phyloP scores from a whole-genome alignment of 768 basidiomycete genomes.

The Tylopilus plumbeoviolaceoides region DNA sequence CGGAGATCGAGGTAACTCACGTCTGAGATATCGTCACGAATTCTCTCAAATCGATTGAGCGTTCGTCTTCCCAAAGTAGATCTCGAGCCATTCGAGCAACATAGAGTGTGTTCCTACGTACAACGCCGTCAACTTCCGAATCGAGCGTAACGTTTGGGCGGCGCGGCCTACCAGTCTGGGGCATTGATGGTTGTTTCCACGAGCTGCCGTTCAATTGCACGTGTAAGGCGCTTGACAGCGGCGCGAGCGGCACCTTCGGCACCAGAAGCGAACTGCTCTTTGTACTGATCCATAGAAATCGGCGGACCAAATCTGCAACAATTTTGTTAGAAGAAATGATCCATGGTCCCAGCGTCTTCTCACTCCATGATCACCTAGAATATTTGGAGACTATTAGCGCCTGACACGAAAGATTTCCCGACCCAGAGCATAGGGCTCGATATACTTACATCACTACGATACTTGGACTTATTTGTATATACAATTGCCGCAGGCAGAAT shows the following conservation, averaged over 20 bases:
- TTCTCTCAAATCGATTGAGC: conserved; percentile 71
- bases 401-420: background rate
- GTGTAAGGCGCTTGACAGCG: conserved; percentile 86
- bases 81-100: conserved; percentile 91
- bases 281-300: conserved; percentile 70
- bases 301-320: conserved; percentile 71
- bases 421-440: conserved; percentile 19
- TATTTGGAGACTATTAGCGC: conserved; percentile 15
- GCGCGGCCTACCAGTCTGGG: conserved; percentile 75
- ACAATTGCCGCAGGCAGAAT: conserved; percentile 87
- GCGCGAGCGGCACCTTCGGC: conserved; percentile 65
- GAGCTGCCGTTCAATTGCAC: conserved; percentile 65
- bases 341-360: conserved; percentile 24
- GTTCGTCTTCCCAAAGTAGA: conserved; percentile 85
- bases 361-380: conserved; percentile 70
- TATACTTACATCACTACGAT: conserved; percentile 76
- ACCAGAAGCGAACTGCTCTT: conserved; percentile 70
- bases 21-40: conserved; percentile 87
- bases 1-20: conserved; percentile 47
- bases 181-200: conserved; percentile 83
- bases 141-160: conserved; percentile 7
- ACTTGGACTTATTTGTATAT: conserved; percentile 95
- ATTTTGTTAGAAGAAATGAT: conserved; percentile 10
- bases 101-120: conserved; percentile 80
- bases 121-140: conserved; percentile 17